Evolutionary conservation across 1,139 yeast genomes (phyloP), one percentile per base, ranked within the genome.

Genomic region (Debaryomyces robertsiae): DNA sequence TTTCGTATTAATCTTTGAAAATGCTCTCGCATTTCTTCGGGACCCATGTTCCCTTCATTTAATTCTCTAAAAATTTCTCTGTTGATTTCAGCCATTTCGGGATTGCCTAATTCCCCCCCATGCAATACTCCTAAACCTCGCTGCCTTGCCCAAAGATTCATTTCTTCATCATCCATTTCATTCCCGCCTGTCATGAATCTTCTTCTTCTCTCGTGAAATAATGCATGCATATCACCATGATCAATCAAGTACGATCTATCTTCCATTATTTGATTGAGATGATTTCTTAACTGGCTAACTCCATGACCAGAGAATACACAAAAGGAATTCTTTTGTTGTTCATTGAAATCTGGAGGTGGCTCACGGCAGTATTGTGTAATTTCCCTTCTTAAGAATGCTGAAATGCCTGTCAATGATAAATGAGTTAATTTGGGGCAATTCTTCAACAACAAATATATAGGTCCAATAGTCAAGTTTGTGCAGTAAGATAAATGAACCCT

Each of bases 241-340:
- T 71, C 77, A 31, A 71, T 52, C 32, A 65, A 63, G 46, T 67
- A 68, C 0, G 70, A 62, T 31, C 75, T 52, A 44, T 70, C 75
- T 48, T 69, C 75, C 73, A 73, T 69, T 31, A 68, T 61, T 45
- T 63, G 67, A 42, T 63, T 68, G 37, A 88, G 69, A 54, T 82
- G 82, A 36, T 77, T 79, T 46, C 95, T 77, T 47, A 89, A 71
- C 46, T 77, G 79, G 40, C 70, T 77, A 13, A 93, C 97, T 3
- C 98, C 98, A 48, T 78, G 81, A 1, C 98, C 98, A 28, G 95
- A 84, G 57, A 90, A 93, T 7, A 93, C 98, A 65, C 98, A 93
- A 55, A 93, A 93, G 39, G 88, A 77, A 14, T 84, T 78, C 51
- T 84, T 84, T 62, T 93, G 98, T 53, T 84, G 86, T 44, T 84